Conservation (phyloP, 108 stramenopile species). For the Ochromonas danica region DNA sequence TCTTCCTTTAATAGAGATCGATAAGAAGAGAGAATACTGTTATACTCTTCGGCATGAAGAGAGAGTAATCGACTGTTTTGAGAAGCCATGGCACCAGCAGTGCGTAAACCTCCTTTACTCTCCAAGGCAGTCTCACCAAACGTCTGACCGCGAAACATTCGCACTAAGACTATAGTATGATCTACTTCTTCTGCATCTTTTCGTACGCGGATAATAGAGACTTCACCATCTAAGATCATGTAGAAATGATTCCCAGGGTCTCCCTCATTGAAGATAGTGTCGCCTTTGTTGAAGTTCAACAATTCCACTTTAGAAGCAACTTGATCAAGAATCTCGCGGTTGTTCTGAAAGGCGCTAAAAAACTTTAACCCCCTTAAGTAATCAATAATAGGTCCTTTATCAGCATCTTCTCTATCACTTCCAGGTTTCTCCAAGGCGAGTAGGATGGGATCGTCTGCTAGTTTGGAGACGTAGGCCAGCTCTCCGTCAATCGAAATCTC, state of each 20-base stretch:
- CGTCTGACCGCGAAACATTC: constrained; percentile 9
- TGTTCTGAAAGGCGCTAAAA: neutral
- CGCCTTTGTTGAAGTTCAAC: neutral
- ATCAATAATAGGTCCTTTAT: neutral
- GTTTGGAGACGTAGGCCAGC: neutral
- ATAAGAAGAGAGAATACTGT: neutral
- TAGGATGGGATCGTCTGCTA: constrained; percentile 23
- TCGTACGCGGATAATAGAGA: neutral
- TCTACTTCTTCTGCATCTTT: neutral
- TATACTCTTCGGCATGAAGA: neutral
- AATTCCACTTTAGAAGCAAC: neutral
- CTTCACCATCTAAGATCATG: constrained; percentile 23
- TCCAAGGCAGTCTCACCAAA: constrained; percentile 35
- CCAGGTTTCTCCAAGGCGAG: neutral
- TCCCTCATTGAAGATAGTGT: constrained; percentile 13
- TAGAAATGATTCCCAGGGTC: constrained; percentile 25
- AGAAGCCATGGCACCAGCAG: constrained; percentile 26
- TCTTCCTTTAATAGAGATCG: constrained; percentile 4
- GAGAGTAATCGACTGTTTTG: neutral
- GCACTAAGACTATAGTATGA: neutral
- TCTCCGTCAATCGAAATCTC: neutral
- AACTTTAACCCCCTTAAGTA: constrained; percentile 6
- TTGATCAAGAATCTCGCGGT: neutral
- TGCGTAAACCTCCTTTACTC: neutral
- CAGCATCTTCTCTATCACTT: neutral